phyloP scores from a whole-genome alignment of 805 yeast species.

The Lachancea meyersii region DNA sequence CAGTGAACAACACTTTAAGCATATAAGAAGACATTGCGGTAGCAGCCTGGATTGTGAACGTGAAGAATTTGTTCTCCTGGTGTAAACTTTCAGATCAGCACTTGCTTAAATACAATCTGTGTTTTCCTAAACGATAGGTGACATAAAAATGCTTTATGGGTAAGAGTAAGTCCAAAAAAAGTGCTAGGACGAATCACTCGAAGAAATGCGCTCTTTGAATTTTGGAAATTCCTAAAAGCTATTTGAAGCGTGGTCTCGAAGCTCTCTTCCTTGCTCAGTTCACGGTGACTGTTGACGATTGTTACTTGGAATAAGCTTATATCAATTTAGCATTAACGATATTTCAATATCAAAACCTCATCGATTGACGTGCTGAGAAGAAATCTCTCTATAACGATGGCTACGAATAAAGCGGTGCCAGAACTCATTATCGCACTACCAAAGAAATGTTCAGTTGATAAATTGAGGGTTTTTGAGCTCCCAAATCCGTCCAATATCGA shows the following conservation, averaged over 20 bases:
- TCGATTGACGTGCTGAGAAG: background rate
- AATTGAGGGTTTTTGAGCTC: slow-evolving; percentile 17
- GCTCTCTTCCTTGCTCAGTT: no score
- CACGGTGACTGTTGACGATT: no score
- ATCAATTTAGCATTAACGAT: no score
- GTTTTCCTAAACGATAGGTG: no score
- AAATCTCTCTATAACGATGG: background rate
- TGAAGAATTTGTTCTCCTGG: no score
- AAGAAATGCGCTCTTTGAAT: background rate
- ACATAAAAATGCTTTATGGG: no score
- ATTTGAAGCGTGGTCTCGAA: no score
- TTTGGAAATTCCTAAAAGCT: background rate
- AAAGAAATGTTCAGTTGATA: background rate
- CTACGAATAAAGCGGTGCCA: background rate
- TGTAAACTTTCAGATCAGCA: no score
- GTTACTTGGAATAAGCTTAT: no score
- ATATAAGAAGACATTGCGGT: background rate
- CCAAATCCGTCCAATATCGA: slow-evolving; percentile 27
- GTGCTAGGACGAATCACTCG: background rate
- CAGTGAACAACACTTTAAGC: slow-evolving; percentile 12
- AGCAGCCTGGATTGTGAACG: background rate
- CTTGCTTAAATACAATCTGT: background rate
- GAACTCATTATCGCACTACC: slow-evolving; percentile 7
- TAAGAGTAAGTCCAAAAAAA: background rate
- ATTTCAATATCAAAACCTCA: no score